phyloP scores from a whole-genome alignment of 306 rosid genomes.

The Lablab purpureus region DNA sequence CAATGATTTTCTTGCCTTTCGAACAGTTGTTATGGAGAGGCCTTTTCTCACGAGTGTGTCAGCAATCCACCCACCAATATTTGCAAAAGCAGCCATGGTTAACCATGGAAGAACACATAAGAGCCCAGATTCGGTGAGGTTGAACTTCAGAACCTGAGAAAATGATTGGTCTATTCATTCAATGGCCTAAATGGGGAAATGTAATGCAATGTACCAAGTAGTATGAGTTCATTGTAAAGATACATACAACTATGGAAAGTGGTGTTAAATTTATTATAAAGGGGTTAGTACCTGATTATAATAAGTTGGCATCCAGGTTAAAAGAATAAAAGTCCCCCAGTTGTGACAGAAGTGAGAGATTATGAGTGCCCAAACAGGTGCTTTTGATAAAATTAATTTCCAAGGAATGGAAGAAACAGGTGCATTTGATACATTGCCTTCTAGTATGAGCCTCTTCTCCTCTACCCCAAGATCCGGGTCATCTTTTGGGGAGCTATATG shows the following conservation, averaged over 20 bases:
- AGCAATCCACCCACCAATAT: conserved; percentile 98
- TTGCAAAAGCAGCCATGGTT: conserved; percentile 94
- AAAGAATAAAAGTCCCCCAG: conserved; percentile 95
- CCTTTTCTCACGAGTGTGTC: conserved; percentile 95
- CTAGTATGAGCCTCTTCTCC: conserved; percentile 23
- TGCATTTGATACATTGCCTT: conserved; percentile 22
- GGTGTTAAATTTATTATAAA: neutral
- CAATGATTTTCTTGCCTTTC: conserved; percentile 68
- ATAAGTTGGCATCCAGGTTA: conserved; percentile 99
- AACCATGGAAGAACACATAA: conserved; percentile 95
- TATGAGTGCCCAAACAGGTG: conserved; percentile 98
- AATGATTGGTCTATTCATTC: conserved; percentile 42
- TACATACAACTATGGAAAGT: conserved; percentile 24
- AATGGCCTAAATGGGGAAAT: conserved; percentile 1
- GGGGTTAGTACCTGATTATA: conserved; percentile 79
- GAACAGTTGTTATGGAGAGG: conserved; percentile 78
- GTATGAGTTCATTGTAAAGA: neutral
- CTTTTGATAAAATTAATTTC: conserved; percentile 78
- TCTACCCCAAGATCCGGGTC: conserved; percentile 50
- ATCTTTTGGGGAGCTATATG: conserved; percentile 24
- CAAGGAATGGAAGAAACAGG: conserved; percentile 27
- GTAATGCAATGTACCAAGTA: neutral
- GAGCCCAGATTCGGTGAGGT: conserved; percentile 94
- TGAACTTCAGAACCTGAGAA: conserved; percentile 93
- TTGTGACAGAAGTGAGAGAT: conserved; percentile 92